A percentile compares a stretch with the other conserved stretches of the same genome.
Conservation (phyloP, 139 green algal species). For the Raphidocelis subcapitata region DNA sequence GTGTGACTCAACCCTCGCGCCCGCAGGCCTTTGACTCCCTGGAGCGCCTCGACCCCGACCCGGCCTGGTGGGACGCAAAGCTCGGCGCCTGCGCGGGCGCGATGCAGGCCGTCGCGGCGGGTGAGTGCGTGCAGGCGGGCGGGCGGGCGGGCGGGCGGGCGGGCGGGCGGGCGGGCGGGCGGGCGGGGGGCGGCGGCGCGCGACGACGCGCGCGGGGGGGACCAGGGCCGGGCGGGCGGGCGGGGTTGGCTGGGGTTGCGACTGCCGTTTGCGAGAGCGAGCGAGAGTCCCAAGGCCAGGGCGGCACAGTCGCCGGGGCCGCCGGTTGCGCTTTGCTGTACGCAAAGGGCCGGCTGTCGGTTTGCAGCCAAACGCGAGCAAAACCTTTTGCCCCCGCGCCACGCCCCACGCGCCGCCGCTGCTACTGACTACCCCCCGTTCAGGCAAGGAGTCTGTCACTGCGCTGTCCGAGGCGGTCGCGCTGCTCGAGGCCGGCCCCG, state of each 20-base stretch:
- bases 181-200: background rate
- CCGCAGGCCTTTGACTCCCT: conserved; percentile 80
- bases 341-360: too few species aligned
- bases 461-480: conserved; percentile 41
- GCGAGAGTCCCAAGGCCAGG: too few species aligned
- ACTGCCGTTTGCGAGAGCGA: too few species aligned
- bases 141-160: too few species aligned
- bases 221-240: background rate
- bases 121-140: too few species aligned
- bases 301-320: too few species aligned
- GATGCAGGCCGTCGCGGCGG: conserved; percentile 64
- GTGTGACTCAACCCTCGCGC: too few species aligned
- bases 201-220: background rate
- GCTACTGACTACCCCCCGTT: background rate
- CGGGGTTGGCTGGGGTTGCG: background rate
- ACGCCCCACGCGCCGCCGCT: background rate
- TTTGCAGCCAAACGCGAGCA: too few species aligned
- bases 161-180: background rate
- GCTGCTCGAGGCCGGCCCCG: conserved; percentile 43
- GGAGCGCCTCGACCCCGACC: conserved; percentile 69
- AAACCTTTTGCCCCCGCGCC: too few species aligned
- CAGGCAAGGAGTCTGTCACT: background rate
- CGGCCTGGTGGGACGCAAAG: conserved; percentile 80
- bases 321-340: too few species aligned
- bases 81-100: conserved; percentile 68